Evolutionary conservation across 495 filamentous ascomycete genomes (phyloP).

Genomic region (Hypoxylon rickii): DNA sequence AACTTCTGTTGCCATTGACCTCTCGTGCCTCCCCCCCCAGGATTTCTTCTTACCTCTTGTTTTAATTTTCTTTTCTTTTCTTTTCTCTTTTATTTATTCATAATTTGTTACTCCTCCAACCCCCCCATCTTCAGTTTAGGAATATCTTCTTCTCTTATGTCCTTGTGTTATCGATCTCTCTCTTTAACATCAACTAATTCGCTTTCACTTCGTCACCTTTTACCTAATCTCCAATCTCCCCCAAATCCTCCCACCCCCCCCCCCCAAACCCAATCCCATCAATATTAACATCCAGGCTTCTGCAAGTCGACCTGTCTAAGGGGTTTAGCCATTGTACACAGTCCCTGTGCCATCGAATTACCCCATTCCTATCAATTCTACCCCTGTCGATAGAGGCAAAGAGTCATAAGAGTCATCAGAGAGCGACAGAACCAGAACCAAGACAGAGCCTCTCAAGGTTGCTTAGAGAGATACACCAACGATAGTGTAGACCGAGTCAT

Average conservation of each 20-base stretch:
- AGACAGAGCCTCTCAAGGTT: not conserved
- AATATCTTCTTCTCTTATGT: not conserved
- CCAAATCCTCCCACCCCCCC: too few species aligned
- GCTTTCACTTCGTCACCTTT: too few species aligned
- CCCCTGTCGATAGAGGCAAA: constrained; percentile 7
- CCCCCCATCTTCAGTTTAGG: not conserved
- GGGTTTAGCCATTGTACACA: not conserved
- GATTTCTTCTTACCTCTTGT: not conserved
- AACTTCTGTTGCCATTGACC: constrained; percentile 18
- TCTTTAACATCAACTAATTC: too few species aligned
- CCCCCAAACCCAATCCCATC: not conserved
- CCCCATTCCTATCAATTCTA: constrained; percentile 4
- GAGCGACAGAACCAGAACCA: too few species aligned
- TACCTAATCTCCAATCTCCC: too few species aligned
- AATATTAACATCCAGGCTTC: not conserved
- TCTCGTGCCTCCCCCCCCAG: constrained; percentile 22
- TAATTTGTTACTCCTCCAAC: constrained; percentile 22
- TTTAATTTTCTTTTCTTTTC: constrained; percentile 1
- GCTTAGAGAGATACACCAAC: not conserved
- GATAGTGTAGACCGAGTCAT: constrained; percentile 37
- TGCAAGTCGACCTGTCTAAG: not conserved
- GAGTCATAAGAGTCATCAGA: constrained; percentile 2
- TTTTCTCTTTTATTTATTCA: constrained; percentile 9
- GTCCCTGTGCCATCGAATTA: constrained; percentile 8
- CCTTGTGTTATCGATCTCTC: not conserved